phyloP scores from a whole-genome alignment of 2,329 filamentous ascomycete species.

The Penicillium sp. region DNA sequence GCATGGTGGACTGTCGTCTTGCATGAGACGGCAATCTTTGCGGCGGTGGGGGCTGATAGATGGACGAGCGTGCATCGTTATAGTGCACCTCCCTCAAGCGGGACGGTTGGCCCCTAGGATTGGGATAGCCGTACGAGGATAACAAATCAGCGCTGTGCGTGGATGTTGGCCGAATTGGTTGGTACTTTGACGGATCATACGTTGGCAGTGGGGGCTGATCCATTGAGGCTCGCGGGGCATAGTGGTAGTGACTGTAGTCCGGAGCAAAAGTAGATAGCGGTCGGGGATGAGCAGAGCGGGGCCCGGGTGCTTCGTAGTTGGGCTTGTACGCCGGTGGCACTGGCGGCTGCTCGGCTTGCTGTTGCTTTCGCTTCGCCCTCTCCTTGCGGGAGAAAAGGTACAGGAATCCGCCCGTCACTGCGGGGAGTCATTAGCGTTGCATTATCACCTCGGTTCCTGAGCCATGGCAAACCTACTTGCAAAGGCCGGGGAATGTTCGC shows the following conservation, averaged over 20 bases:
- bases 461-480: conserved; percentile 11
- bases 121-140: conserved; percentile 3
- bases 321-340: conserved; percentile 21
- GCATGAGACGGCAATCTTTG: conserved; percentile 2
- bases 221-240: conserved; percentile 16
- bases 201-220: conserved; percentile 31
- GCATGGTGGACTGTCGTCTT: conserved; percentile 13
- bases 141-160: conserved; percentile 9
- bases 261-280: conserved; percentile 27
- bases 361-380: conserved; percentile 21
- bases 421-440: conserved; percentile 7
- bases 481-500: conserved; percentile 5
- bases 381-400: conserved; percentile 26
- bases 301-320: conserved; percentile 8
- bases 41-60: conserved; percentile 11
- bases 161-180: conserved; percentile 17
- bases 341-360: conserved; percentile 5
- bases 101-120: conserved; percentile 17
- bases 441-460: conserved; percentile 7
- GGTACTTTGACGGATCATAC: conserved; percentile 38
- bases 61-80: conserved; percentile 16
- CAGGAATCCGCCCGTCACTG: conserved; percentile 20
- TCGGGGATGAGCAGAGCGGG: conserved; percentile 21
- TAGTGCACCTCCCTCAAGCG: conserved; percentile 22
- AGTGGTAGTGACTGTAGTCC: conserved; percentile 18